These are phyloP conservation scores for Sarocladium brachiariae DNA, from an alignment of 2,329 filamentous ascomycete species.

Conservation along the genomic window DNA sequence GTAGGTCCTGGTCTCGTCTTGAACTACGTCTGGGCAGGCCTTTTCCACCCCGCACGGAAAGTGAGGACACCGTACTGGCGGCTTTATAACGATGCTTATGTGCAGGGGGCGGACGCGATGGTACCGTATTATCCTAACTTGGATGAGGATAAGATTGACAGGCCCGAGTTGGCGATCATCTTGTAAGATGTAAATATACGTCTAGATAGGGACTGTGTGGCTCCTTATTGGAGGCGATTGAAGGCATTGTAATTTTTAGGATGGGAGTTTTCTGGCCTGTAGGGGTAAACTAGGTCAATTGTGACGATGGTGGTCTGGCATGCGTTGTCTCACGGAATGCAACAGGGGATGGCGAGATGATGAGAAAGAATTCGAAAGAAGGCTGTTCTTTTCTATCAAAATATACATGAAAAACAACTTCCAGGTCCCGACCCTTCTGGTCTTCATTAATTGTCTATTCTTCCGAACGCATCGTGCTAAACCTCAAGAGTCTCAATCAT, in stretches of 20 bases:
- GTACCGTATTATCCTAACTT: conserved; percentile 92
- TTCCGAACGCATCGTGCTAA: not conserved
- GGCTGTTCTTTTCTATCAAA: not conserved
- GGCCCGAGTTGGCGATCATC: conserved; percentile 77
- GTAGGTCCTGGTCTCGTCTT: conserved; percentile 87
- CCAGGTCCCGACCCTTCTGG: too few relatives aligned
- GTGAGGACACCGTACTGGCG: conserved; percentile 94
- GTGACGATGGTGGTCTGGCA: too few relatives aligned
- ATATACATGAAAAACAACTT: not conserved
- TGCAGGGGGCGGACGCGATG: conserved; percentile 88
- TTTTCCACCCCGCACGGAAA: conserved; percentile 95
- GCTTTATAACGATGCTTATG: conserved; percentile 94
- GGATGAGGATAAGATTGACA: conserved; percentile 70
- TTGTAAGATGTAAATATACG: conserved; percentile 42
- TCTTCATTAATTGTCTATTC: too few relatives aligned
- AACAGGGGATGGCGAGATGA: too few relatives aligned
- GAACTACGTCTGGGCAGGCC: conserved; percentile 96
- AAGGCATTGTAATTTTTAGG: conserved; percentile 2
- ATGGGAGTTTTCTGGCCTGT: too few relatives aligned
- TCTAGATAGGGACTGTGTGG: too few relatives aligned
- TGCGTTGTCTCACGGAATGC: too few relatives aligned
- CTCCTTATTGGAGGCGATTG: too few relatives aligned
- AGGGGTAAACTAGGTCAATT: too few relatives aligned
- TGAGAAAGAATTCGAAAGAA: too few relatives aligned
- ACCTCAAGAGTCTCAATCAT: too few relatives aligned